Evolutionary conservation across 768 basidiomycete genomes (phyloP), one percentile per base, ranked within the genome.

Genomic region (Kwoniella dejecticola): DNA sequence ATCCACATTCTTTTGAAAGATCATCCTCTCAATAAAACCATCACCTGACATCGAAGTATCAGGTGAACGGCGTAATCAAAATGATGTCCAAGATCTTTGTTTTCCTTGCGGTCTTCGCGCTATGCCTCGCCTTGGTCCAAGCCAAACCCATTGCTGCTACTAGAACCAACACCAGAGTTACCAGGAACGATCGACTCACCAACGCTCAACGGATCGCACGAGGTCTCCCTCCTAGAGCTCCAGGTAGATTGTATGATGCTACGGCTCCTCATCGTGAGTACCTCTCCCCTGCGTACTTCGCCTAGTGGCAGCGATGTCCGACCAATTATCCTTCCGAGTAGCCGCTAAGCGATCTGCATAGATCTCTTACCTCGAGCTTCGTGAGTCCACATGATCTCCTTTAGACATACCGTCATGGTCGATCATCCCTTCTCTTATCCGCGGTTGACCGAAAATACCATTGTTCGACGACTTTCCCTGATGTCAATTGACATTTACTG

Each of bases 141-240:
- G 45, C 31, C 11, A 24, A 15, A 26, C 56, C 56, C 15, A 36
- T 30, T 12, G 19, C n/a, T 7, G 0, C 33, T 2, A 26, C 46
- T 13, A 13, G 11, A 48, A 30, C n/a, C 4, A 33, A n/a, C 5
- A 6, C 46, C 23, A 47, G 46, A 56, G 41, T 24, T 12, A 48
- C 56, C 0, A 45, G 57, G 13, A 49, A 42, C 10, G 57, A 59
- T 24, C 19, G 21, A 41, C 38, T 59, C 3, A 42, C 48, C 15
- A 59, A 59, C n/a, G 47, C 57, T 19, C 26, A 59, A 33, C 15
- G 57, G 27, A 59, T 59, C 13, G 49, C 47, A 23, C 40, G 57
- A 24, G 57, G 57, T 31, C 17, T 59, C 30, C 48, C 57, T 21
- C 24, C 38, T 12, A 45, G 24, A 4, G 19, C 15, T 1, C 57